Conservation (phyloP, 1,284 basidiomycete species). For the Pseudomicrostroma phylloplanum region DNA sequence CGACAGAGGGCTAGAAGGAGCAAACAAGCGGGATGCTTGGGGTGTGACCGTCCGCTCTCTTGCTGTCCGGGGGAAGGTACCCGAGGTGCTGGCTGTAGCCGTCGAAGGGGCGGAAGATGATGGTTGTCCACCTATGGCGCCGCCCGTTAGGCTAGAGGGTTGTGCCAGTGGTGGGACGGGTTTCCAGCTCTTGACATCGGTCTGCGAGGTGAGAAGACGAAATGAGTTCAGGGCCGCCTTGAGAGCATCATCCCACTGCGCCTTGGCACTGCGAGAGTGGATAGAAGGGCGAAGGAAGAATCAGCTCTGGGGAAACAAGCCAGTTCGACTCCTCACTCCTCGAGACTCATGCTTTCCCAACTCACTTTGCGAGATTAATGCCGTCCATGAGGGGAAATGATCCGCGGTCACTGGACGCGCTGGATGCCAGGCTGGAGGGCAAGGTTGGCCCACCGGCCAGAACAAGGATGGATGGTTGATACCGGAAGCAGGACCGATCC, state of each 20-base stretch:
- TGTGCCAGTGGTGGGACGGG: conserved; percentile 18
- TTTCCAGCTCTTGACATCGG: conserved; percentile 30
- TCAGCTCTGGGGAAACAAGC: too few species aligned
- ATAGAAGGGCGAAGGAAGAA: background rate
- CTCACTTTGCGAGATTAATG: too few species aligned
- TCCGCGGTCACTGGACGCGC: too few species aligned
- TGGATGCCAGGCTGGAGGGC: too few species aligned
- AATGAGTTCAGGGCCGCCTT: conserved; percentile 29
- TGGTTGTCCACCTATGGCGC: conserved; percentile 13
- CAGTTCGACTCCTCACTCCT: too few species aligned
- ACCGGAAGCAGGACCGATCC: too few species aligned
- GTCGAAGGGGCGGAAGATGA: conserved; percentile 16
- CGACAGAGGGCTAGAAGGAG: background rate
- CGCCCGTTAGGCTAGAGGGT: conserved; percentile 14
- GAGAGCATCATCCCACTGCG: conserved; percentile 34
- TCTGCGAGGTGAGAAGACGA: conserved; percentile 27
- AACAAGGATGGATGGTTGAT: too few species aligned
- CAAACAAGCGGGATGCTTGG: too few species aligned
- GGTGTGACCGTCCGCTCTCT: conserved; percentile 16
- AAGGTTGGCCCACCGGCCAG: too few species aligned
- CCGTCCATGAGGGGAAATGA: too few species aligned
- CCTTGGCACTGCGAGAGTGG: conserved; percentile 18
- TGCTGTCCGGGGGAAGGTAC: conserved; percentile 20
- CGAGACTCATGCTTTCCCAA: too few species aligned
- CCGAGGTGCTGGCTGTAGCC: conserved; percentile 7